Evolutionary conservation across 192 early-diverging fungal genomes (phyloP), one percentile per base, ranked within the genome.

Genomic region (Geosiphon pyriformis): DNA sequence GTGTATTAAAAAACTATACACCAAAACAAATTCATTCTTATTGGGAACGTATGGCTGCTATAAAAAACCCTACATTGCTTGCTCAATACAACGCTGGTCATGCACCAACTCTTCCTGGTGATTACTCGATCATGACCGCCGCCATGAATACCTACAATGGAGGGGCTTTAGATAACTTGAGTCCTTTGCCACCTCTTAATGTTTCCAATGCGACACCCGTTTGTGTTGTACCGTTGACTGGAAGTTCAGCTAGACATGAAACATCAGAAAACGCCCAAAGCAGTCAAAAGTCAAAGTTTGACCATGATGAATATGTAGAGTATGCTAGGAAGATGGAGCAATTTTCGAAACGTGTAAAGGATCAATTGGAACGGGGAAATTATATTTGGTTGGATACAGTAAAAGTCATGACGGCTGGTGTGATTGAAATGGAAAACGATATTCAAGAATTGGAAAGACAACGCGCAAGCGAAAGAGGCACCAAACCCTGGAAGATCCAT

Each of bases 311-410:
- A 53, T 54, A 35, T 65, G 51, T 15, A 26, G 63, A 65, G 54
- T 65, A 65, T 54, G 63, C 34, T 11, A 25, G 15, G 8, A 65
- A 65, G 51, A 52, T 65, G 22, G 63, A 65, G 30, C 49, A 65
- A 53, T 65, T 65, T 53, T 20, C 63, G n/a, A 65, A 65, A 11
- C 51, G 63, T 35, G 31, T 52, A 15, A 65, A 33, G 35, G 54
- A 31, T 65, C 63, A 65, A 54, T 65, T 65, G 22, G 63, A 65
- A 29, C 51, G 34, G 23, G 35, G 63, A 30, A 65, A 65, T 65
- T 65, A 65, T 33, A 11, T 53, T n/a, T 65, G 63, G 63, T 65
- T 65, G 20, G 63, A 65, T 51, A 54, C 63, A n/a, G 63, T 65
- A 17, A 65, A 54, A 42, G 46, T 51, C 31, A 18, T 65, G 48